Base-by-base conservation (phyloP, 306 rosid genomes). In the Vicia sativa region DNA sequence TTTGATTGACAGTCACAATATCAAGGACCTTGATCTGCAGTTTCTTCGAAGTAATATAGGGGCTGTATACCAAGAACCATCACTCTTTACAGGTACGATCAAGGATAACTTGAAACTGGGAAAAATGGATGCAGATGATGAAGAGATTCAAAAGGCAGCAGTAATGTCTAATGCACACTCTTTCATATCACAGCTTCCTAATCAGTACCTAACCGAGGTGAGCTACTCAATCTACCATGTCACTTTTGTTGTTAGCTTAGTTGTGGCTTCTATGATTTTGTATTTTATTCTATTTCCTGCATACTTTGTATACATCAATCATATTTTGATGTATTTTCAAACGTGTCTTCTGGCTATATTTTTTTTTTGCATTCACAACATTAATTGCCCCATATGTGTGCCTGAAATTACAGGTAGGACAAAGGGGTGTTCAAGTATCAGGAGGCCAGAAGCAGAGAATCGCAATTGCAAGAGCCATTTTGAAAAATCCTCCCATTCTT, bases 381-480 rank as follows among this genome's bases (percentile, higher is more conserved):
- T 77, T 31, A 15, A 55, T 35, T 15, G 10, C 21, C 61, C 11
- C 34, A 42, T 43, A 19, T 46, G 56, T 71, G 34, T 62, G 64
- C 48, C 29, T 53, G 53, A 4, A 12, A 42, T 72, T 26, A 52
- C 75, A 91, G 96, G 95, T 88, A 41, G 96, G 95, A 71, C 85
- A 91, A 68, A 80, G 95, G 74, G 97, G 97, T 3, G 77, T 89
- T 49, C 97, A 91, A 81, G 69, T 88, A 76, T 91, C 95, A 61
- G 96, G 97, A 71, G 97, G 96, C 4, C 97, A 91, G 76, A 91
- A 91, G 77, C 96, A 91, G 76, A 85, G 96, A 81, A 75, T 91
- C 37, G 95, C 96, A 41, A 88, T 91, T 65, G 95, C 97, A 53
- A 85, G 96, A 85, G 96, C 97, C 74, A 70, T 91, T 69, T 88